Evolutionary conservation across 768 basidiomycete genomes (phyloP).

Genomic region (Termitomyces eurrhizus): DNA sequence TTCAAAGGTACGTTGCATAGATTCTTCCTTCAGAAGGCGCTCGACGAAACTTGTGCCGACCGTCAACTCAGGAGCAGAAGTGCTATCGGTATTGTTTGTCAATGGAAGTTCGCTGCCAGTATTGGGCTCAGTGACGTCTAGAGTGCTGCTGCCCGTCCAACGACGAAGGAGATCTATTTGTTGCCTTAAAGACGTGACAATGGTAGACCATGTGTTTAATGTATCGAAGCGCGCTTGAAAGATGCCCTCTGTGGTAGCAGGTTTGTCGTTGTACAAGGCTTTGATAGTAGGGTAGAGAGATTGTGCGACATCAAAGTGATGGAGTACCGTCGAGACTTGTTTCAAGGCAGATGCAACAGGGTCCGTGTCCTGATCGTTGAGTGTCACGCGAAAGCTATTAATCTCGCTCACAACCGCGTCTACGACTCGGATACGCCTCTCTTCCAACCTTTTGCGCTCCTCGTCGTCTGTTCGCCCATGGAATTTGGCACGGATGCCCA

Average conservation of each 20-base stretch:
- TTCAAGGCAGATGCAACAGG: slow-evolving; percentile 46
- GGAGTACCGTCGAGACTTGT: slow-evolving; percentile 63
- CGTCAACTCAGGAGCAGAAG: slow-evolving; percentile 41
- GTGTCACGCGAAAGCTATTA: slow-evolving; percentile 62
- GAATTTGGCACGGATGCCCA: slow-evolving; percentile 85
- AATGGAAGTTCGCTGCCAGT: slow-evolving; percentile 58
- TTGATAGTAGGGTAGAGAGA: slow-evolving; percentile 84
- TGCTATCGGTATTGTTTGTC: slow-evolving; percentile 20
- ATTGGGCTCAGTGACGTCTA: slow-evolving; percentile 83
- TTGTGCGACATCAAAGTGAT: slow-evolving; percentile 75
- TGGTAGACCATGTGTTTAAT: slow-evolving; percentile 88
- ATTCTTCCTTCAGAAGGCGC: slow-evolving; percentile 91
- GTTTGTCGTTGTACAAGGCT: slow-evolving; percentile 77
- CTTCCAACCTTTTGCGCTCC: slow-evolving; percentile 78
- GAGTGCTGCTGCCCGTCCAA: slow-evolving; percentile 91
- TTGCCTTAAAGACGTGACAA: slow-evolving; percentile 78
- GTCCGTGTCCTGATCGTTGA: slow-evolving; percentile 28
- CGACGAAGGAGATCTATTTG: slow-evolving; percentile 78
- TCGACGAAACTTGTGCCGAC: slow-evolving; percentile 90
- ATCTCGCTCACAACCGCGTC: slow-evolving; percentile 85
- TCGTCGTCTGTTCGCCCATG: slow-evolving; percentile 77
- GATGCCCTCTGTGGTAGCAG: slow-evolving; percentile 52
- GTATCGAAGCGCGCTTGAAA: slow-evolving; percentile 88
- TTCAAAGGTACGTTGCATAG: slow-evolving; percentile 92
- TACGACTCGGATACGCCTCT: slow-evolving; percentile 75